Evolutionary conservation across 2,329 filamentous ascomycete species (phyloP), one percentile per base, ranked within the genome.

Genomic region (Hypoxylon rubiginosum): DNA sequence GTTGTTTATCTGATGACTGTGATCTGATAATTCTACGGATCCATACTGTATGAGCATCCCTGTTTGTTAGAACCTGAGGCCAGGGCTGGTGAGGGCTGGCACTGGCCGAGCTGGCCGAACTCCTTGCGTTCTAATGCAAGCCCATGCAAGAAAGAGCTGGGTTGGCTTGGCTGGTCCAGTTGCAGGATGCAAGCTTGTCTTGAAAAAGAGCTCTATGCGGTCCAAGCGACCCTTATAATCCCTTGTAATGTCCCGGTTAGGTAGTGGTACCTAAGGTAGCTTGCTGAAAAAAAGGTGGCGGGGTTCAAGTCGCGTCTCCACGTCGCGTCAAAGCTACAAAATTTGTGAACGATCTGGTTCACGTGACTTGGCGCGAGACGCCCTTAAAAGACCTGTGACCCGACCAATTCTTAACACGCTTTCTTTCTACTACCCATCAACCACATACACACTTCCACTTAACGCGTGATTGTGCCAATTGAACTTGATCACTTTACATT

Each of bases 291-390:
- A 67, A 24, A 63, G 60, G 69, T 70, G 71, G 71, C 67, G 71
- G 72, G 73, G 68, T 39, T 39, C 46, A 24, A 54, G 58, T 64
- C 72, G 73, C 69, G 71, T 72, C 46, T 48, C 55, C 39, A 48
- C 26, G 43, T 58, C 68, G 68, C 64, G 62, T 62, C 69, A 39
- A 32, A 62, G 45, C 46, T 43, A 7, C 5, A 49, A 49, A 49
- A 32, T 17, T 15, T 43, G 15, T 41, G 56, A 58, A 48, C 69
- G 62, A 68, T 66, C 62, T n/a, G 15, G 10, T 9, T 5, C 73
- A 74, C 73, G 73, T 75, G 73, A 75, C 61, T 72, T 71, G 73
- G 73, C 70, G 73, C 57, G 60, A 61, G 36, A 66, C 24, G 51
- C 58, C 62, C 74, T 74, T 73, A 74, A 74, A 74, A 70, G 67